Conservation (phyloP, 129 eudicot genomes). For the Chrysanthemum makinoi region DNA sequence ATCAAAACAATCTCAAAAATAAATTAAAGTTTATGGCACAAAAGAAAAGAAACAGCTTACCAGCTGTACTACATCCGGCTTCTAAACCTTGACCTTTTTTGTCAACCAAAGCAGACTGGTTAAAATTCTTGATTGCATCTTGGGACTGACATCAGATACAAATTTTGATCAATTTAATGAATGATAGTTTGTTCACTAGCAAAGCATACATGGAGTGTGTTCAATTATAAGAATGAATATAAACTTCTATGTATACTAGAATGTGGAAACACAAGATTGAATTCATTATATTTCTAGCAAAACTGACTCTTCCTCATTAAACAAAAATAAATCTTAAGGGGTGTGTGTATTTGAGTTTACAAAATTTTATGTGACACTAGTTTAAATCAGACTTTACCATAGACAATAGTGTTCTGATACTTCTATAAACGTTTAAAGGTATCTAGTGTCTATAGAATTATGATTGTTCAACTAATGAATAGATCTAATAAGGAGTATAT, state of each 20-base stretch:
- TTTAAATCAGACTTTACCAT: neutral
- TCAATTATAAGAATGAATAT: neutral
- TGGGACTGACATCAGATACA: slow-evolving; percentile 37
- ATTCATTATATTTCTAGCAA: neutral
- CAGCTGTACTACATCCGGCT: slow-evolving; percentile 32
- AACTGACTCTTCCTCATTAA: neutral
- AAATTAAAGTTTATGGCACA: neutral
- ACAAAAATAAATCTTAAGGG: neutral
- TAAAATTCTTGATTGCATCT: slow-evolving; percentile 41
- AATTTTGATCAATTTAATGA: neutral
- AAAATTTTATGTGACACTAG: neutral
- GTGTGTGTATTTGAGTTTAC: neutral
- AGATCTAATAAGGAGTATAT: neutral
- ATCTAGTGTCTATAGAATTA: no score
- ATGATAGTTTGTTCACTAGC: slow-evolving; percentile 9
- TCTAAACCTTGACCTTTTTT: slow-evolving; percentile 42
- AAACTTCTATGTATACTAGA: neutral
- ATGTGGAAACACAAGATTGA: neutral
- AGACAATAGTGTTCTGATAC: neutral
- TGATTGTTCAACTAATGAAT: neutral
- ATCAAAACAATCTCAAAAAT: slow-evolving; percentile 1
- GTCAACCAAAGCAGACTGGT: slow-evolving; percentile 34
- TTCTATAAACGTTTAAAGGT: neutral
- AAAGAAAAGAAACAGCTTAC: slow-evolving; percentile 30
- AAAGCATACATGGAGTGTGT: neutral